Evolutionary conservation across 495 filamentous ascomycete genomes (phyloP), one percentile per base, ranked within the genome.

Genomic region (Penicillium lividum): DNA sequence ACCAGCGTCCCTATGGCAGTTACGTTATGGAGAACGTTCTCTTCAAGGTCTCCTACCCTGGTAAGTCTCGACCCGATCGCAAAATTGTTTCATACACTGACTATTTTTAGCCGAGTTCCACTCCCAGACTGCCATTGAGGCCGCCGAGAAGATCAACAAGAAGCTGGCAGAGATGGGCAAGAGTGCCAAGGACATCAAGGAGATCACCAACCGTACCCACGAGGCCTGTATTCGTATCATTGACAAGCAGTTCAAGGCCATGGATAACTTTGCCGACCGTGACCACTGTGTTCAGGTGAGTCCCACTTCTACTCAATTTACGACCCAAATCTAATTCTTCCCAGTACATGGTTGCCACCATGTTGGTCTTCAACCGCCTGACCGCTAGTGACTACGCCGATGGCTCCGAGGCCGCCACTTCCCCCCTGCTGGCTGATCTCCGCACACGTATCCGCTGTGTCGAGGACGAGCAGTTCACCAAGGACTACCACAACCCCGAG

Each of bases 1-100:
- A 97, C 83, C 94, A 98, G 79, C 86, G 94, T 49, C 86, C 87
- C 45, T 98, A 98, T 69, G 94, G 93, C 64, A 93, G 89, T 82
- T 98, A 98, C 73, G 95, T 98, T 54, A 98, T 98, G 94, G 94
- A 98, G 85, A 98, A 98, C 71, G 90, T 98, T 47, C 89, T 98
- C 48, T 98, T 98, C 84, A 98, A 98, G 83, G 95, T 98, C 42
- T 98, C 94, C 31, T 97, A 96, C 71, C 92, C 92, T 68, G 89
- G 89, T 92, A 75, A 70, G 86, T 65, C 38, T 38, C 30, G 4
- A 40, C 30, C 27, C 31, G 9, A 22, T 9, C 8, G 22, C 10
- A 33, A 47, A 9, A 5, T 16, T 8, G 10, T 10, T 16, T 27
- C 27, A 30, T 40, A 5, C 13, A n/a, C 54, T 56, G 30, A 56